Percentiles rank a stretch among this genome's conserved stretches.
Evolutionary conservation across 495 filamentous ascomycete genomes (phyloP).

Genomic region (Neurospora sp.): DNA sequence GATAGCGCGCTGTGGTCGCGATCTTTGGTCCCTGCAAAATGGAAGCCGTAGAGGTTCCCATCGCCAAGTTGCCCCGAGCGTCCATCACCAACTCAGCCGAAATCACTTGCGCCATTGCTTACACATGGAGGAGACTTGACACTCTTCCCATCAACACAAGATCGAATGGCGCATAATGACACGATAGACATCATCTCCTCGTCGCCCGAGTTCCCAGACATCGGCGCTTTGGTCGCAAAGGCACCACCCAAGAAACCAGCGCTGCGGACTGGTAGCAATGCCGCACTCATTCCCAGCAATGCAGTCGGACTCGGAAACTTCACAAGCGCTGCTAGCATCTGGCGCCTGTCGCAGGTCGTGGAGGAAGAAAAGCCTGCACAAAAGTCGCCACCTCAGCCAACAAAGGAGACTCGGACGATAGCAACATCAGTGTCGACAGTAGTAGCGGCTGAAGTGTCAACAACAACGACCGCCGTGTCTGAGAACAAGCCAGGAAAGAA

Average conservation of each 20-base stretch:
- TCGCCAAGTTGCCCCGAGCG: background rate
- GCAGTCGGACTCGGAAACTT: conserved; percentile 19
- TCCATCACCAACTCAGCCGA: background rate
- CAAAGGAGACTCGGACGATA: background rate
- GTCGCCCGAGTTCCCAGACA: conserved; percentile 36
- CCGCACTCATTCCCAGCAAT: conserved; percentile 22
- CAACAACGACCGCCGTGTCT: background rate
- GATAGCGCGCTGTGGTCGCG: conserved; percentile 14
- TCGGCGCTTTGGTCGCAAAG: conserved; percentile 29
- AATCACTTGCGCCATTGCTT: background rate
- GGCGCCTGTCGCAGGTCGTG: conserved; percentile 9
- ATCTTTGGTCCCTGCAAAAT: background rate
- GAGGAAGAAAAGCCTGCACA: background rate
- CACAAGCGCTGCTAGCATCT: conserved; percentile 31
- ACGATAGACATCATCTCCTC: conserved; percentile 32
- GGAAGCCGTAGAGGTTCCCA: background rate
- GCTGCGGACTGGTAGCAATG: conserved; percentile 24
- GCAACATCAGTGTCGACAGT: background rate
- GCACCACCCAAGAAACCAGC: conserved; percentile 14
- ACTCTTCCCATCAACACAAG: conserved; percentile 28
- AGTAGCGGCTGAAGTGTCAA: background rate
- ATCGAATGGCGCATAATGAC: conserved; percentile 12
- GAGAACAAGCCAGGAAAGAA: conserved; percentile 4
- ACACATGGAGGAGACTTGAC: background rate
- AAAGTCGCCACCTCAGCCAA: background rate